Evolutionary conservation across 768 basidiomycete species (phyloP).

Genomic region (Boletus barrowsii): DNA sequence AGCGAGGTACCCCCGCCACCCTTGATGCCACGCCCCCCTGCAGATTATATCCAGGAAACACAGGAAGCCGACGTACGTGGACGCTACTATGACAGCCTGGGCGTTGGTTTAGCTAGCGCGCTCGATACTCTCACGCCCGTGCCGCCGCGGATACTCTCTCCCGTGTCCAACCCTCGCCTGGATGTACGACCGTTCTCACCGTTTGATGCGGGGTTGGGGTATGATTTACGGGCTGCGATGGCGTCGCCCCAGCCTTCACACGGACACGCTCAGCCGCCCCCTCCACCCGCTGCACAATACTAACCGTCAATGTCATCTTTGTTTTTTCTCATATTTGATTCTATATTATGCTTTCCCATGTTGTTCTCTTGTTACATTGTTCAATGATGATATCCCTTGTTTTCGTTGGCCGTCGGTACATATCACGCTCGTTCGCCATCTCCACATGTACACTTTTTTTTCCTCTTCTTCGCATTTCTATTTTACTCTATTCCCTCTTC

Average conservation of each 20-base stretch:
- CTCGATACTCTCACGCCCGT: conserved; percentile 30
- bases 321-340: conserved; percentile 16
- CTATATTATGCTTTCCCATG: conserved; percentile 8
- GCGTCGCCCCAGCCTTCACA: conserved; percentile 3
- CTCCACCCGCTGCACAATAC: conserved; percentile 15
- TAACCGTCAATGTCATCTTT: background rate
- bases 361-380: background rate
- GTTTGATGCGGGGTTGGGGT: conserved; percentile 35
- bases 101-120: conserved; percentile 28
- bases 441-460: background rate
- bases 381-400: conserved; percentile 5
- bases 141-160: conserved; percentile 12
- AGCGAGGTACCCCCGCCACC: conserved; percentile 54
- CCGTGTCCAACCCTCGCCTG: conserved; percentile 17
- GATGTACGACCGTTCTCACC: conserved; percentile 49
- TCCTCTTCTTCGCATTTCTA: background rate
- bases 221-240: conserved; percentile 8
- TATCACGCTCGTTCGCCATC: background rate
- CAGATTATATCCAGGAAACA: conserved; percentile 79
- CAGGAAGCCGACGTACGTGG: conserved; percentile 68
- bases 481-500: background rate
- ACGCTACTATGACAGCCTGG: conserved; percentile 32
- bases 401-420: background rate
- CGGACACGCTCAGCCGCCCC: conserved; percentile 2
- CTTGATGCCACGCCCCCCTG: conserved; percentile 72